phyloP scores from a whole-genome alignment of 768 basidiomycete genomes.

The Suillus subaureus region DNA sequence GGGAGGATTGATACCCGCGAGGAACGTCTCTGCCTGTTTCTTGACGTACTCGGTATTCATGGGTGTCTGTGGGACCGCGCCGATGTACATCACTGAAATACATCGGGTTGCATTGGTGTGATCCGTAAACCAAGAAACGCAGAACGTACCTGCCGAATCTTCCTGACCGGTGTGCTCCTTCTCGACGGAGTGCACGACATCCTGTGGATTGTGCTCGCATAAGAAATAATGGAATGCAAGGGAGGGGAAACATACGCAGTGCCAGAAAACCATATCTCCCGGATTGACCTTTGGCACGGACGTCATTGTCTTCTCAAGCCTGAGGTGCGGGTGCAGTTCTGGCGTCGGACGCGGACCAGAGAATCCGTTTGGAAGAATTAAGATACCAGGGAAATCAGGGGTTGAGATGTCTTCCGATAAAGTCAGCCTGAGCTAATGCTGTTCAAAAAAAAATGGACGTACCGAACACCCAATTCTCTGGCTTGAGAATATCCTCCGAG shows the following conservation, averaged over 20 bases:
- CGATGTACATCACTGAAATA: slow-evolving; percentile 73
- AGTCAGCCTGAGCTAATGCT: background rate
- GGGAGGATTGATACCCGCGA: slow-evolving; percentile 64
- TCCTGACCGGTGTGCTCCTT: slow-evolving; percentile 52
- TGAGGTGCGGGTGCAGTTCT: slow-evolving; percentile 66
- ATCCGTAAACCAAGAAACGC: background rate
- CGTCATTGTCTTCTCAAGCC: slow-evolving; percentile 65
- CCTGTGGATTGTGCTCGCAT: slow-evolving; percentile 29
- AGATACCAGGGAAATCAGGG: slow-evolving; percentile 57
- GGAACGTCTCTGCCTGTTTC: slow-evolving; percentile 64
- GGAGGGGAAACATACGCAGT: slow-evolving; percentile 45
- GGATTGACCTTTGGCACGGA: slow-evolving; percentile 71
- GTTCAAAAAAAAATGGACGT: slow-evolving; percentile 7
- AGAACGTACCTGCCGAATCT: slow-evolving; percentile 55
- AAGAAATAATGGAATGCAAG: background rate
- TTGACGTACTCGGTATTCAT: slow-evolving; percentile 62
- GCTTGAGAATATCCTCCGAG: slow-evolving; percentile 44
- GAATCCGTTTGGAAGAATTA: slow-evolving; percentile 26
- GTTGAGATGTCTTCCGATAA: slow-evolving; percentile 44
- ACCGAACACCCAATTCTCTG: slow-evolving; percentile 60
- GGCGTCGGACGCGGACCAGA: slow-evolving; percentile 52
- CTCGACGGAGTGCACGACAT: slow-evolving; percentile 52
- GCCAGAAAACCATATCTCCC: slow-evolving; percentile 83
- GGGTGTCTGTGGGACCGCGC: slow-evolving; percentile 67
- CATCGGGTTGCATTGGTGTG: background rate